phyloP scores from a whole-genome alignment of 345 rosid species.

The Punica granatum region DNA sequence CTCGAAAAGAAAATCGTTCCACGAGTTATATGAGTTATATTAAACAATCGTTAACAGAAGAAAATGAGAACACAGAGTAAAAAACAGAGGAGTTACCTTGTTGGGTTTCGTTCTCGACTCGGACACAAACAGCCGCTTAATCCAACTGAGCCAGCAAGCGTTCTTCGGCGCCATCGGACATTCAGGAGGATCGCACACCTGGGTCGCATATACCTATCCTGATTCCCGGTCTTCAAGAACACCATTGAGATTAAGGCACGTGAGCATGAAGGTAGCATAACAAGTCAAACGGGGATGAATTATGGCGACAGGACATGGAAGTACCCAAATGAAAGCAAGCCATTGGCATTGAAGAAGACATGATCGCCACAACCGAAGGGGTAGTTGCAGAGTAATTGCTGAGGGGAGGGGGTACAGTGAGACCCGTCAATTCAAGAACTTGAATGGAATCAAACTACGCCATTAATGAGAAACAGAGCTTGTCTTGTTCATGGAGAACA shows the following conservation, averaged over 20 bases:
- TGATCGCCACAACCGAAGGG: not conserved
- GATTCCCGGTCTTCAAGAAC: constrained; percentile 12
- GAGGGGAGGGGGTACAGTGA: not conserved
- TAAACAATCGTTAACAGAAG: too few relatives aligned
- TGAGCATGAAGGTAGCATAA: too few relatives aligned
- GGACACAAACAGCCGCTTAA: constrained; percentile 43
- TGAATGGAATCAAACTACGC: not conserved
- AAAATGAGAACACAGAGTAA: not conserved
- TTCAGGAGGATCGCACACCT: constrained; percentile 6
- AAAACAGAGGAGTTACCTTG: constrained; percentile 34
- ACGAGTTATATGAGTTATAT: too few relatives aligned
- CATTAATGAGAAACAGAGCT: not conserved
- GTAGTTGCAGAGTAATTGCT: not conserved
- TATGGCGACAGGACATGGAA: not conserved
- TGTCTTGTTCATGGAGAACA: not conserved
- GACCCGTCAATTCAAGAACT: not conserved
- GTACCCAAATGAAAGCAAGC: not conserved
- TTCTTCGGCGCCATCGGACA: constrained; percentile 55
- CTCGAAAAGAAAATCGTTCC: not conserved
- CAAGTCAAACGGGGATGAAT: too few relatives aligned
- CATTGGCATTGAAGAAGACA: not conserved
- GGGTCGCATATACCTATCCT: constrained; percentile 3
- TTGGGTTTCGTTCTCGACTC: constrained; percentile 41
- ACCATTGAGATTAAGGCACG: constrained; percentile 18
- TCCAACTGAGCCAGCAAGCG: constrained; percentile 56